Evolutionary conservation across 805 yeast genomes (phyloP).

Genomic region (Kluyveromyces starmeri): DNA sequence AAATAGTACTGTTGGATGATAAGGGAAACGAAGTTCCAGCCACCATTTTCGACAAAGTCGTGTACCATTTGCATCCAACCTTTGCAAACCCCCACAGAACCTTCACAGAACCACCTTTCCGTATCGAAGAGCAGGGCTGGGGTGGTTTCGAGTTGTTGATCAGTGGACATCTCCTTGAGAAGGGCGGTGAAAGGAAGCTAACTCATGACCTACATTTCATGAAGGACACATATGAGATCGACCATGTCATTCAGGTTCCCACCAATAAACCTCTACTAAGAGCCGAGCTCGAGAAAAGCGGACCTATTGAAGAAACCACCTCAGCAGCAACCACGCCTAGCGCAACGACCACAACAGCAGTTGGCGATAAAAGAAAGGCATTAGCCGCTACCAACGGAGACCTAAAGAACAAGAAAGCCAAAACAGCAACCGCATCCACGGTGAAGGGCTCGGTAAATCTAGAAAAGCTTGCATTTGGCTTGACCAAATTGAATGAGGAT

Average conservation of each 20-base stretch:
- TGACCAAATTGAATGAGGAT: constrained; percentile 83
- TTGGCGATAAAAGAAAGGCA: constrained; percentile 24
- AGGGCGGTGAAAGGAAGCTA: constrained; percentile 79
- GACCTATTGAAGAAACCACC: constrained; percentile 59
- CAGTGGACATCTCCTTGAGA: constrained; percentile 66
- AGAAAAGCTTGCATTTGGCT: constrained; percentile 82
- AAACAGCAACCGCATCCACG: constrained; percentile 34
- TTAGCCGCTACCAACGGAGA: constrained; percentile 22
- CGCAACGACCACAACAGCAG: constrained; percentile 14
- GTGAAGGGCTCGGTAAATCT: constrained; percentile 73
- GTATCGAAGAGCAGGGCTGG: constrained; percentile 92
- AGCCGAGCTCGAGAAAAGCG: constrained; percentile 68
- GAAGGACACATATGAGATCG: constrained; percentile 66
- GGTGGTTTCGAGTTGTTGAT: constrained; percentile 92
- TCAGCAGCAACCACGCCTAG: constrained; percentile 14
- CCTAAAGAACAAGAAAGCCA: constrained; percentile 43
- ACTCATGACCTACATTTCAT: constrained; percentile 85
- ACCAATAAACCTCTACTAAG: constrained; percentile 64
- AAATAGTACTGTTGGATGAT: constrained; percentile 64
- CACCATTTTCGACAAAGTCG: constrained; percentile 79
- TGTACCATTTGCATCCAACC: constrained; percentile 91
- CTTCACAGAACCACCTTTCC: constrained; percentile 75
- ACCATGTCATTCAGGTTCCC: constrained; percentile 71
- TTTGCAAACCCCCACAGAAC: constrained; percentile 82
- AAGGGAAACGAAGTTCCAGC: constrained; percentile 83